Conservation (phyloP, 345 rosid species). For the Heritiera fomes region DNA sequence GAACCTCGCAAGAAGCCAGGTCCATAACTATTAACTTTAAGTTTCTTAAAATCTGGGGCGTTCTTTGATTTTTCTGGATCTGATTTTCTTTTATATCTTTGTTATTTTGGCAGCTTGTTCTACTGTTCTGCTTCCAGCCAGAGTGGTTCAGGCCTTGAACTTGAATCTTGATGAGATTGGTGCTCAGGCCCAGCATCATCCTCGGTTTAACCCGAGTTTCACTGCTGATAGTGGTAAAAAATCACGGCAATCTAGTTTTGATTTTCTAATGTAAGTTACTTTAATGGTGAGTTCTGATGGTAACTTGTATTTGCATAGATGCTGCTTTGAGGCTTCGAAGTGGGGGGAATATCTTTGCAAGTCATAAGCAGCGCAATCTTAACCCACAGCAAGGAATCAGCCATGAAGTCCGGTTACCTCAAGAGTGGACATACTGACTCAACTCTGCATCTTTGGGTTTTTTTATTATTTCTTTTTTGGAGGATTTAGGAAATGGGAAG, state of each 20-base stretch:
- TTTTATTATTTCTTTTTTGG: background rate
- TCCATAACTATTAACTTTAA: background rate
- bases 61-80: background rate
- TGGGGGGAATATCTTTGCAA: constrained; percentile 6
- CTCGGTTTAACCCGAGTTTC: constrained; percentile 33
- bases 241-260: background rate
- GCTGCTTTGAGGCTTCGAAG: constrained; percentile 25
- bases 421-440: constrained; percentile 67
- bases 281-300: background rate
- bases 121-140: constrained; percentile 77
- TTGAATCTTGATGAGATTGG: constrained; percentile 49
- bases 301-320: constrained; percentile 18
- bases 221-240: constrained; percentile 24
- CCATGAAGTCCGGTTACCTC: constrained; percentile 53
- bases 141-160: constrained; percentile 72
- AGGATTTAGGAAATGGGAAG: constrained; percentile 14
- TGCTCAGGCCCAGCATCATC: constrained; percentile 31
- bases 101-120: constrained; percentile 33
- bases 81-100: background rate
- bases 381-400: constrained; percentile 34
- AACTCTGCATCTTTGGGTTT: background rate
- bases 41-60: no score
- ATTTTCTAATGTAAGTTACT: background rate
- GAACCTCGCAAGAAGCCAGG: constrained; percentile 64
- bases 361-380: constrained; percentile 35